These are phyloP conservation scores for Beauveria sp. DNA, from an alignment of 2,329 filamentous ascomycete genomes.

Conservation along the genomic window DNA sequence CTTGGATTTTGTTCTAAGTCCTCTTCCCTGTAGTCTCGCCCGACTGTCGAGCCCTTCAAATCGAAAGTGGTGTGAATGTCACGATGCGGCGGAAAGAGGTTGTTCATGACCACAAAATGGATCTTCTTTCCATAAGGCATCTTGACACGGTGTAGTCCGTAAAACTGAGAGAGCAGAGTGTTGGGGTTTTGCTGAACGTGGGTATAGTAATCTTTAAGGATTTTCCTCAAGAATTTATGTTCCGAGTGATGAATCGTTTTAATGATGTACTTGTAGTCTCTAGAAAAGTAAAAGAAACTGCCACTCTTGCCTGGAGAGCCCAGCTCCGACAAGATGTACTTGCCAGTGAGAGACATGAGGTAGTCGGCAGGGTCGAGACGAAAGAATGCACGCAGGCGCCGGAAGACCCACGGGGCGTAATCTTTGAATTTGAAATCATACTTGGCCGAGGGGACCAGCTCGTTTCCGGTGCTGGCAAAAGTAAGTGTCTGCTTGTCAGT, in stretches of 20 bases:
- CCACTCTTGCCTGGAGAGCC: conserved; percentile 97
- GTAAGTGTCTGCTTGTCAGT: conserved; percentile 10
- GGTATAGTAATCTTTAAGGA: conserved; percentile 84
- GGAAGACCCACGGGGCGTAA: conserved; percentile 99
- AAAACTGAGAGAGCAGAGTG: conserved; percentile 94
- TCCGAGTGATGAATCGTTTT: conserved; percentile 98
- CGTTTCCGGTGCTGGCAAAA: conserved; percentile 71
- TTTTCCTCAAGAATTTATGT: conserved; percentile 78
- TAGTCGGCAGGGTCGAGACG: conserved; percentile 94
- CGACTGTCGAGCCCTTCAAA: conserved; percentile 91
- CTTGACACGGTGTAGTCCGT: conserved; percentile 94
- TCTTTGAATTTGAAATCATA: conserved; percentile 99
- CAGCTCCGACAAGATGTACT: conserved; percentile 96
- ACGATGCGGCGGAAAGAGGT: conserved; percentile 91
- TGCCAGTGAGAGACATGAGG: conserved; percentile 94
- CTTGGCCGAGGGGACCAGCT: conserved; percentile 94
- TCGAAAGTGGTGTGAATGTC: conserved; percentile 98
- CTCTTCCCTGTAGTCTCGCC: conserved; percentile 84
- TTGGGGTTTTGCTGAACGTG: conserved; percentile 93
- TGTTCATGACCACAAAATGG: conserved; percentile 99
- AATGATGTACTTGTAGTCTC: conserved; percentile 99
- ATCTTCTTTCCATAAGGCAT: conserved; percentile 98
- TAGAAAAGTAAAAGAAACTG: conserved; percentile 98
- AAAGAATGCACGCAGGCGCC: conserved; percentile 80
- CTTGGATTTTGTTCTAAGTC: conserved; percentile 81